Percentiles rank a stretch among this genome's conserved stretches.
phyloP scores from a whole-genome alignment of 768 basidiomycete genomes.

The Fibroporia radiculosa region DNA sequence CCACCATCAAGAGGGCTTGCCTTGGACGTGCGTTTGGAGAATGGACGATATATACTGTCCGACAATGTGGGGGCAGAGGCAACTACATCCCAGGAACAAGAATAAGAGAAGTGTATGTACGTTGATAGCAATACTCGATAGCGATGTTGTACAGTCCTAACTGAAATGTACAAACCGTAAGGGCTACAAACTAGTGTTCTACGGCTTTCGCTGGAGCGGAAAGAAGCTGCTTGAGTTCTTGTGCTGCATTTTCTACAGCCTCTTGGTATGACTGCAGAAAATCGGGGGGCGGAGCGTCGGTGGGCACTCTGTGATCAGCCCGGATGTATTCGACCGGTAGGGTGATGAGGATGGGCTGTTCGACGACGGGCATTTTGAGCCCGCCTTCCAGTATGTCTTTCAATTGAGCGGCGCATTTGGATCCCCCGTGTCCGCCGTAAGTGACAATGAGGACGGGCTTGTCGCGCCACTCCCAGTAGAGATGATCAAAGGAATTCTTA shows the following conservation, averaged over 20 bases:
- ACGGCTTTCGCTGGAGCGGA: too few relatives aligned
- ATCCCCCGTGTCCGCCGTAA: constrained; percentile 29
- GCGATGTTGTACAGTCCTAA: too few relatives aligned
- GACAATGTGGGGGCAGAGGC: constrained; percentile 9
- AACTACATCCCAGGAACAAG: not conserved
- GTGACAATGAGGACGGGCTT: constrained; percentile 28
- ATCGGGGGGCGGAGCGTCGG: constrained; percentile 9
- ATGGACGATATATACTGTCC: constrained; percentile 50
- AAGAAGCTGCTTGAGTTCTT: constrained; percentile 11
- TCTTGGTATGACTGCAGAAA: constrained; percentile 15
- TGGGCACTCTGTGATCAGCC: constrained; percentile 12
- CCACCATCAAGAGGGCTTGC: constrained; percentile 47
- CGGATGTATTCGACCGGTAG: constrained; percentile 10
- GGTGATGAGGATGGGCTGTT: constrained; percentile 11
- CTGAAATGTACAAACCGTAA: too few relatives aligned
- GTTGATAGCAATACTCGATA: not conserved
- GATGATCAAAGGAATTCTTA: constrained; percentile 33
- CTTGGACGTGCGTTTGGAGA: constrained; percentile 48
- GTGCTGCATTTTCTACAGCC: constrained; percentile 9
- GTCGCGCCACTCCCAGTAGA: constrained; percentile 30
- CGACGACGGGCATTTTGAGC: constrained; percentile 17
- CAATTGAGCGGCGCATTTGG: constrained; percentile 21
- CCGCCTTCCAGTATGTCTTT: constrained; percentile 17
- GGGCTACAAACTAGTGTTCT: too few relatives aligned
- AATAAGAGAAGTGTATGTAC: not conserved